Percentiles rank a stretch among this genome's conserved stretches.
phyloP scores from a whole-genome alignment of 371 early-diverging fungal species.

The Sporodiniella umbellata region DNA sequence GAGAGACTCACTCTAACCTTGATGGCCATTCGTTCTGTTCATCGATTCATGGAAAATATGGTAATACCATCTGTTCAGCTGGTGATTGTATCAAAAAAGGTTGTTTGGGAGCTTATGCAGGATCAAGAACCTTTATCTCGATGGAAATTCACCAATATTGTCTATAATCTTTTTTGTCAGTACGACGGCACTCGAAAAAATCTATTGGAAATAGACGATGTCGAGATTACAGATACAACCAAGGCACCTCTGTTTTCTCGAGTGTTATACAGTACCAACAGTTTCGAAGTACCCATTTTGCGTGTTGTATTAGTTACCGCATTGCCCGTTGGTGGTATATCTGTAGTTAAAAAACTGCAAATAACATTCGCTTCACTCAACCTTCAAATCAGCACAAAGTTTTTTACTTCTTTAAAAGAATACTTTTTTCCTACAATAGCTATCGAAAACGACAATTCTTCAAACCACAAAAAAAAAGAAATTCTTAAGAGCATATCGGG shows the following conservation, averaged over 20 bases:
- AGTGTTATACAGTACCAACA: slow-evolving; percentile 6
- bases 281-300: slow-evolving; percentile 76
- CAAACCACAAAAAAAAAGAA: not conserved
- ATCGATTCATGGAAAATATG: slow-evolving; percentile 27
- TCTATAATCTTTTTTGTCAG: slow-evolving; percentile 49
- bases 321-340: slow-evolving; percentile 83
- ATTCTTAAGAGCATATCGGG: not conserved
- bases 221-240: slow-evolving; percentile 66
- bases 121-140: slow-evolving; percentile 46
- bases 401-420: slow-evolving; percentile 66
- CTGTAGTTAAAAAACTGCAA: slow-evolving; percentile 82
- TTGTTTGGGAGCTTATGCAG: slow-evolving; percentile 59
- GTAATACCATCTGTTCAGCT: slow-evolving; percentile 21
- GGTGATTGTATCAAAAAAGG: slow-evolving; percentile 31
- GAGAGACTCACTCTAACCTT: slow-evolving; percentile 56
- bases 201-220: slow-evolving; percentile 71
- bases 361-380: slow-evolving; percentile 76
- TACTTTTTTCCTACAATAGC: slow-evolving; percentile 82
- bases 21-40: slow-evolving; percentile 54
- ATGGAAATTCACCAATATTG: slow-evolving; percentile 49
- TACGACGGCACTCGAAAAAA: slow-evolving; percentile 63
- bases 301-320: slow-evolving; percentile 71
- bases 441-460: slow-evolving; percentile 6
- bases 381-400: slow-evolving; percentile 78
- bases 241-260: slow-evolving; percentile 48